A percentile compares a stretch with the other conserved stretches of the same genome.
Conservation (phyloP, 805 yeast species). For the Candida endomychidarum region DNA sequence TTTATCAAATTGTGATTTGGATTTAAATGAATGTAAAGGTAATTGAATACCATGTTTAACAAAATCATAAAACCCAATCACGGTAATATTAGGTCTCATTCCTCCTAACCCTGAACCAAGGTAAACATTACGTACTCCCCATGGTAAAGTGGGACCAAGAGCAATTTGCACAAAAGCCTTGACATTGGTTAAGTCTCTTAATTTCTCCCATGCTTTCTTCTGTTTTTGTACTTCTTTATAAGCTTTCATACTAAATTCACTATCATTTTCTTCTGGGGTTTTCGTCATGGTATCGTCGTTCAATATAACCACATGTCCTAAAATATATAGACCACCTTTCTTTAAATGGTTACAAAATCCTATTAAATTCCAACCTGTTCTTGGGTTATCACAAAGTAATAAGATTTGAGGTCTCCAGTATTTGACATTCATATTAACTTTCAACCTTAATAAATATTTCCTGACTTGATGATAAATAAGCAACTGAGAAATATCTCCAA, state of each 20-base stretch:
- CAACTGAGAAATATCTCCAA: conserved; percentile 98
- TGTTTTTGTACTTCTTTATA: conserved; percentile 71
- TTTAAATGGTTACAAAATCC: conserved; percentile 92
- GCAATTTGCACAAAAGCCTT: conserved; percentile 95
- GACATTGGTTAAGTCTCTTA: conserved; percentile 73
- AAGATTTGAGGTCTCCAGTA: conserved; percentile 98
- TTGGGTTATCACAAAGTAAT: conserved; percentile 84
- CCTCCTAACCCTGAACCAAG: conserved; percentile 97
- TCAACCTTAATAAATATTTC: conserved; percentile 76
- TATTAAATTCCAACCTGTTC: conserved; percentile 88
- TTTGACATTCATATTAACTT: conserved; percentile 87
- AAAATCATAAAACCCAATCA: conserved; percentile 83
- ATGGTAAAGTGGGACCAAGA: conserved; percentile 79
- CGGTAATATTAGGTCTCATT: conserved; percentile 95
- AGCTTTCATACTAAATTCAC: conserved; percentile 39
- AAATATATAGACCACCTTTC: conserved; percentile 89
- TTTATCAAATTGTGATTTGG: conserved; percentile 20
- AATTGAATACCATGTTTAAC: conserved; percentile 37
- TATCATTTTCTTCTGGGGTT: conserved; percentile 45
- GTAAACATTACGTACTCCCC: conserved; percentile 94
- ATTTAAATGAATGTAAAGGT: conserved; percentile 22
- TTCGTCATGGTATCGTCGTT: conserved; percentile 32
- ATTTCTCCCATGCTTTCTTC: conserved; percentile 76
- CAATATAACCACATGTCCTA: conserved; percentile 86
- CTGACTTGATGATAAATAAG: conserved; percentile 95